phyloP scores from a whole-genome alignment of 768 basidiomycete genomes.

The Stropharia rugosoannulata region DNA sequence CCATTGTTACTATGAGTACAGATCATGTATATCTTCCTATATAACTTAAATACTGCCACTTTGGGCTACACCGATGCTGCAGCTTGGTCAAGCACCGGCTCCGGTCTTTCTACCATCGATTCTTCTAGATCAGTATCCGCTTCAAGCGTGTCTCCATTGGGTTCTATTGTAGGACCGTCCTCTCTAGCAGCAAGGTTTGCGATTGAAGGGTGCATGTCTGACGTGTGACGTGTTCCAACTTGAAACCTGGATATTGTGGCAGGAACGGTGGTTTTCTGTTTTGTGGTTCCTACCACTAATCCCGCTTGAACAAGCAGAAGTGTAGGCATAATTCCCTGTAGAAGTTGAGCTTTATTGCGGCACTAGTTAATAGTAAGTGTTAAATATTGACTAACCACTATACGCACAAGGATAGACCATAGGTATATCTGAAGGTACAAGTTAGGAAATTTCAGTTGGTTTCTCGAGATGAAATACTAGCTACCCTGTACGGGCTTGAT shows the following conservation, averaged over 20 bases:
- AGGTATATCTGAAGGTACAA: background rate
- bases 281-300: background rate
- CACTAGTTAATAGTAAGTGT: background rate
- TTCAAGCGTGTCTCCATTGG: too few relatives aligned
- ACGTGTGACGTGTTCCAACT: background rate
- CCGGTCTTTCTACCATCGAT: too few relatives aligned
- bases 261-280: background rate
- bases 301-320: background rate
- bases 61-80: too few relatives aligned
- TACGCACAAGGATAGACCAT: background rate
- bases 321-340: background rate
- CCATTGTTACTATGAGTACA: too few relatives aligned
- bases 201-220: too few relatives aligned
- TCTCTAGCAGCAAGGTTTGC: too few relatives aligned
- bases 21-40: too few relatives aligned
- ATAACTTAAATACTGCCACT: too few relatives aligned
- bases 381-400: background rate
- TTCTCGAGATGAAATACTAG: background rate
- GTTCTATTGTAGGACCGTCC: too few relatives aligned
- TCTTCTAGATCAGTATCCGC: too few relatives aligned
- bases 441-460: background rate
- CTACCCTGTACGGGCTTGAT: background rate
- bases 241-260: background rate
- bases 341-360: background rate
- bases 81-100: too few relatives aligned